Conservation (phyloP, 2,329 filamentous ascomycete species). For the Aspergillus pseudonomiae region DNA sequence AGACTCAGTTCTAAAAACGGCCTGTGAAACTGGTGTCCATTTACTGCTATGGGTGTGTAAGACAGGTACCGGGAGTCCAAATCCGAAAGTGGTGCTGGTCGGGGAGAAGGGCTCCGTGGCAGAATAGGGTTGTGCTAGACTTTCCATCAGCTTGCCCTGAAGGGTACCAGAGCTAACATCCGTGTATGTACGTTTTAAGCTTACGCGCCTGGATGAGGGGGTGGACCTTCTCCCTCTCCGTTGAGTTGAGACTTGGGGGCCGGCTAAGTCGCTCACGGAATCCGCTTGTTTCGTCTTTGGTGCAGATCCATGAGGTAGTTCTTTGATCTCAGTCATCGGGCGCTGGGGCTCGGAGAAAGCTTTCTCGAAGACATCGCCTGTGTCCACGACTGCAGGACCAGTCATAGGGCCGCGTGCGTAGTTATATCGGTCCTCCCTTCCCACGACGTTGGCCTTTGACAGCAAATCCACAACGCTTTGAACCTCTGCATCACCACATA, state of each 20-base stretch:
- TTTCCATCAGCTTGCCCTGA: conserved; percentile 82
- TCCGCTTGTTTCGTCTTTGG: conserved; percentile 27
- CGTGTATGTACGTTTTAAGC: conserved; percentile 83
- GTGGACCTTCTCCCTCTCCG: conserved; percentile 42
- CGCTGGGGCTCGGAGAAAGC: conserved; percentile 62
- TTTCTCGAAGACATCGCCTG: conserved; percentile 82
- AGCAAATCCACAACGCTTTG: conserved; percentile 90
- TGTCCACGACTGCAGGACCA: conserved; percentile 73
- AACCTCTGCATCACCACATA: conserved; percentile 80
- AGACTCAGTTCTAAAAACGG: conserved; percentile 95
- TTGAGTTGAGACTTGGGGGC: conserved; percentile 35
- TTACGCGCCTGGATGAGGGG: conserved; percentile 64
- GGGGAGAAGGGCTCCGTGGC: conserved; percentile 52
- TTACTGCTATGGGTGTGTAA: conserved; percentile 88
- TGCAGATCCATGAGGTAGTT: conserved; percentile 25
- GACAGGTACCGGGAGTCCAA: conserved; percentile 51
- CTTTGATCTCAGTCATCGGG: conserved; percentile 24
- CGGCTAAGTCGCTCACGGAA: conserved; percentile 33
- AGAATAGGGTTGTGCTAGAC: conserved; percentile 79
- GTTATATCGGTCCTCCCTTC: conserved; percentile 55
- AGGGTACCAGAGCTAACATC: conserved; percentile 75
- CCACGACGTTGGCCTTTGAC: conserved; percentile 77
- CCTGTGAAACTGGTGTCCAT: conserved; percentile 88
- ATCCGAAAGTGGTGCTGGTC: conserved; percentile 35
- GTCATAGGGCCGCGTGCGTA: conserved; percentile 69